Base-by-base conservation (phyloP, 1,284 basidiomycete species). In the Stereum hirsutum region DNA sequence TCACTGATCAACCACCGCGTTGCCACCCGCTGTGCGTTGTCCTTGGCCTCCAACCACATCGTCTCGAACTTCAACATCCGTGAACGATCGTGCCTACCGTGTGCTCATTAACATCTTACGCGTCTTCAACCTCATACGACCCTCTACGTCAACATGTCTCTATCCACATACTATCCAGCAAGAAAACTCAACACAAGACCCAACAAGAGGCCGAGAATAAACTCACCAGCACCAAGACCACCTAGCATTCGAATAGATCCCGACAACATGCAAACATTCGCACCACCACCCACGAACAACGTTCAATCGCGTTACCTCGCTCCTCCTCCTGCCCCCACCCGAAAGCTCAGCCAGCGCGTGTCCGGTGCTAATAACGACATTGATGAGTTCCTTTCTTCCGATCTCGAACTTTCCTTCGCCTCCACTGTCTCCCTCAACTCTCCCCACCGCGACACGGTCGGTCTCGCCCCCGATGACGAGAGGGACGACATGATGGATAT, bases 381-480 rank as follows among this genome's bases (percentile, higher is more conserved):
- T 42, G 78, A 85, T 47, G 74, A 80, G 33, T 81, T 78, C 57
- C 68, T 80, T 37, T 77, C 77, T 23, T 81, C 78, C 11, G 81
- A 86, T 54, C 70, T 88, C 35, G 85, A 89, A 56, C 65, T 78
- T 33, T 89, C 85, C 14, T 89, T 89, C 56, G 83, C 83, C 11
- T 86, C 84, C 23, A 84, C 72, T 49, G 79, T 89, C 59, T 88
- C 85, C 6, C 64, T 89, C 36, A 72, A 83, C 54, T 86, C 84
- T 21, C 81, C 85, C 28, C 66, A 74, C 8, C 69, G 62, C 40
- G 64, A 71, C 23, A 53, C 63, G 44, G 55, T 66, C 44, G 58
- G 63, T 36, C 58, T 80, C 44, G 54, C 69, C 24, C 61, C 68
- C 27, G 72, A 77, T 28, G 61, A 59, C 46, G 68, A 66, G 44